Base-by-base conservation (phyloP, 1,284 basidiomycete genomes). In the Heterobasidion parviporum region DNA sequence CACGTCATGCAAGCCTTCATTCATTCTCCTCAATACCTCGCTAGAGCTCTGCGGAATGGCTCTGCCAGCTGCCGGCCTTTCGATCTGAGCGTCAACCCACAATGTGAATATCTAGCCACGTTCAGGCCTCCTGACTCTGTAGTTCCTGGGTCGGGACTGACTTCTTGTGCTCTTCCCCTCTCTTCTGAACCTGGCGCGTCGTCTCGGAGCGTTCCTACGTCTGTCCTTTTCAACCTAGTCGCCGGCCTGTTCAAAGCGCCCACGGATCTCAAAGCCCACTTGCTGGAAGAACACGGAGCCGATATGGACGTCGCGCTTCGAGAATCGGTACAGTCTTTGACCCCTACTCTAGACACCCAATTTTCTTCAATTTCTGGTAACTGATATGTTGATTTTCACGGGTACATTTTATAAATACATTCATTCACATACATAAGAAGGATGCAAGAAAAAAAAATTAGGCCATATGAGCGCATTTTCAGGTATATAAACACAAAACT, bases 1-100 rank as follows among this genome's bases (percentile, higher is more conserved):
- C 54, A 55, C 43, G 43, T 58, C 50, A 55, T 58, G 57, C 53
- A 58, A 32, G 50, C 43, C 44, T 33, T 52, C 15, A 12, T 57
- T 15, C 35, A 45, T 34, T 47, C 53, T 38, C 43, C 35, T 14
- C 12, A 49, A 14, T 49, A 18, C 6, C 12, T 12, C 20, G 16
- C n/a, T 14, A 26, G 48, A 6, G 14, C 46, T n/a, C 44, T 43
- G 18, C 56, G 41, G 15, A 16, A 18, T n/a, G 34, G 16, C 36
- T 43, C 43, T 36, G 38, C 35, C 6, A 8, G 5, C 9, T 14
- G 18, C 35, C 16, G 20, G 33, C 34, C 34, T 34, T 50, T 48
- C 34, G 44, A 18, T n/a, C 46, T 58, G 35, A 35, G 43, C 8
- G 20, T 55, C n/a, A 54, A 58, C 32, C 16, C 45, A 6, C 54